A percentile compares a stretch with the other conserved stretches of the same genome.
phyloP scores from a whole-genome alignment of 2,329 filamentous ascomycete species.

The Dactylellina parvicollis region DNA sequence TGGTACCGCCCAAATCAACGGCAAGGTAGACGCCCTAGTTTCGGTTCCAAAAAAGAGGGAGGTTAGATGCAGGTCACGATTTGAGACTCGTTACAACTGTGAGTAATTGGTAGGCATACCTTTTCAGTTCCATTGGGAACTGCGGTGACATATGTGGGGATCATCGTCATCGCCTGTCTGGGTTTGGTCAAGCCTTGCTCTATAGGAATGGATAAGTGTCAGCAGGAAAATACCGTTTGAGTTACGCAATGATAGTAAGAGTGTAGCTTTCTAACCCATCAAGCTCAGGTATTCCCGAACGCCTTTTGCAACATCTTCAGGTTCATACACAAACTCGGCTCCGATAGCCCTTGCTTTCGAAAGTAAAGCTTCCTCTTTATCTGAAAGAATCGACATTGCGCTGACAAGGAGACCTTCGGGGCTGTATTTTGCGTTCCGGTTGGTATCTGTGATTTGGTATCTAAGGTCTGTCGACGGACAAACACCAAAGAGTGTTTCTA shows the following conservation, averaged over 20 bases:
- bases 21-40: constrained; percentile 88
- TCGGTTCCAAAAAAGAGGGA: not conserved
- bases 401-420: constrained; percentile 24
- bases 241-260: constrained; percentile 2
- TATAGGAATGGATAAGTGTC: constrained; percentile 60
- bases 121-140: constrained; percentile 98
- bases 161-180: constrained; percentile 87
- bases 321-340: constrained; percentile 83
- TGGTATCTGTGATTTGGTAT: constrained; percentile 32
- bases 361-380: constrained; percentile 61
- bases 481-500: constrained; percentile 53
- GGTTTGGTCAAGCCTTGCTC: constrained; percentile 83
- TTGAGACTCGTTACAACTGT: constrained; percentile 28
- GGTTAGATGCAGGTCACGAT: constrained; percentile 17
- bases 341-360: constrained; percentile 82
- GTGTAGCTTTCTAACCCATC: constrained; percentile 70
- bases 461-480: constrained; percentile 52
- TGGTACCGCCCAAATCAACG: constrained; percentile 96
- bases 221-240: constrained; percentile 11
- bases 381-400: constrained; percentile 47
- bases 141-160: constrained; percentile 94
- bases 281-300: constrained; percentile 87
- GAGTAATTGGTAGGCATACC: constrained; percentile 65
- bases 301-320: constrained; percentile 79
- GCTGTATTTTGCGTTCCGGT: constrained; percentile 30